Conservation (phyloP, 768 basidiomycete species). For the Hypholoma fasciculare region DNA sequence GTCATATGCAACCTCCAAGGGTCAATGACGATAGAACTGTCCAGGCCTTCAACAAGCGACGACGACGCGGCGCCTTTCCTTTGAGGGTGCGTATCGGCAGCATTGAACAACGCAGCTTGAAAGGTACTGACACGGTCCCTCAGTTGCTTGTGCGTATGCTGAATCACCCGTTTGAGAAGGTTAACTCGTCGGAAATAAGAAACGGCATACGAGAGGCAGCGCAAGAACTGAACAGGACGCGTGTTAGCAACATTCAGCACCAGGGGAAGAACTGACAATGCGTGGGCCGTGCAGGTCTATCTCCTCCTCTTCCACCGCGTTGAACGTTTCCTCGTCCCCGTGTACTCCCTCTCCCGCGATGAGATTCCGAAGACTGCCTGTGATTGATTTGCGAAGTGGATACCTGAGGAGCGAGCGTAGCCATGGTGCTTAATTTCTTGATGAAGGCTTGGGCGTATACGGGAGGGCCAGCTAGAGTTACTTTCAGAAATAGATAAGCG, state of each 20-base stretch:
- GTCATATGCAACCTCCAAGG: slow-evolving; percentile 69
- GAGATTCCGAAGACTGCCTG: too few species aligned
- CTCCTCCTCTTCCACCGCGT: too few species aligned
- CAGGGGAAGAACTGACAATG: slow-evolving; percentile 23
- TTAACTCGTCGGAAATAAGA: background rate
- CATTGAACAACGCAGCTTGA: slow-evolving; percentile 38
- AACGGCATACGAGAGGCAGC: slow-evolving; percentile 28
- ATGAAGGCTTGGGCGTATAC: too few species aligned
- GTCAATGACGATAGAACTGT: slow-evolving; percentile 58
- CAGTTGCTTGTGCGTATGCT: slow-evolving; percentile 38
- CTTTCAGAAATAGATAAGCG: too few species aligned
- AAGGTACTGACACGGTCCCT: slow-evolving; percentile 37
- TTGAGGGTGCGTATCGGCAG: slow-evolving; percentile 15
- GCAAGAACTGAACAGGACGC: slow-evolving; percentile 25
- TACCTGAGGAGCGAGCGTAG: too few species aligned
- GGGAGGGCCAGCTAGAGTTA: too few species aligned
- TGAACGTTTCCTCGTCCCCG: too few species aligned
- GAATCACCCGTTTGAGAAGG: background rate
- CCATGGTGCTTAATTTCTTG: too few species aligned
- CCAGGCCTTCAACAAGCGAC: slow-evolving; percentile 49
- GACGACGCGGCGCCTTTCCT: slow-evolving; percentile 2
- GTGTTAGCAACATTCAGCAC: background rate
- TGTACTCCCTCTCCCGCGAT: too few species aligned
- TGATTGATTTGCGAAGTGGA: too few species aligned
- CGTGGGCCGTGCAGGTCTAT: slow-evolving; percentile 22